Evolutionary conservation across 768 basidiomycete genomes (phyloP), one percentile per base, ranked within the genome.

Genomic region (Termitomyces sp.): DNA sequence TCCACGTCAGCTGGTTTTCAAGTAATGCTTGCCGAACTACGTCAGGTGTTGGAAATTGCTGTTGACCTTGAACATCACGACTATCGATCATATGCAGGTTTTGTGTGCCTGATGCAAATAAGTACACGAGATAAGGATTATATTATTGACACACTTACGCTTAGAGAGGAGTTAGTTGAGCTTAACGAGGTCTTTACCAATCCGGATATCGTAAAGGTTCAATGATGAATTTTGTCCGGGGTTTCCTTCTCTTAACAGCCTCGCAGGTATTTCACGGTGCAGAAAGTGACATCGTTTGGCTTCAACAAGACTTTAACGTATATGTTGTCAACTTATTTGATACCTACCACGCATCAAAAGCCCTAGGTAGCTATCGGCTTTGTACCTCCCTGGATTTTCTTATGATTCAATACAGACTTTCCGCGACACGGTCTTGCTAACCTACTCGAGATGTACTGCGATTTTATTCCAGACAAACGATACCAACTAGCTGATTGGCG

Each of bases 401-500:
- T 3, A 53, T 16, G 10, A 16, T 16, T 9, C 30, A 5, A 60
- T 26, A 5, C 59, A 92, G 95, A 90, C 13, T 90, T 93, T 65
- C 88, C 90, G 0, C 82, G 87, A 36, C 91, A 95, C 66, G 89
- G 89, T 2, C 84, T 99, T 14, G 91, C 92, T 0, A 82, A 86
- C 46, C 79, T 98, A 13, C 81, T 98, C 8, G 85, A 88, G 64
- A 87, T 89, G 78, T 98, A 93, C 68, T 95, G 93, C 67, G 87
- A 93, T 66, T 95, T 94, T 65, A 80, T 81, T 7, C 85, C 96
- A 0, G 96, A 98, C 76, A 99, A 99, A 74, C 85, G 93, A 33
- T 98, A 96, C 69, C 97, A 98, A 67, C 79, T 96, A 6, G 97
- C 96, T 10, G 97, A 99, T 71, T 99, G 97, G 97, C 86, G 97